Evolutionary conservation across 768 basidiomycete species (phyloP).

Genomic region (Lyophyllum shimeji): DNA sequence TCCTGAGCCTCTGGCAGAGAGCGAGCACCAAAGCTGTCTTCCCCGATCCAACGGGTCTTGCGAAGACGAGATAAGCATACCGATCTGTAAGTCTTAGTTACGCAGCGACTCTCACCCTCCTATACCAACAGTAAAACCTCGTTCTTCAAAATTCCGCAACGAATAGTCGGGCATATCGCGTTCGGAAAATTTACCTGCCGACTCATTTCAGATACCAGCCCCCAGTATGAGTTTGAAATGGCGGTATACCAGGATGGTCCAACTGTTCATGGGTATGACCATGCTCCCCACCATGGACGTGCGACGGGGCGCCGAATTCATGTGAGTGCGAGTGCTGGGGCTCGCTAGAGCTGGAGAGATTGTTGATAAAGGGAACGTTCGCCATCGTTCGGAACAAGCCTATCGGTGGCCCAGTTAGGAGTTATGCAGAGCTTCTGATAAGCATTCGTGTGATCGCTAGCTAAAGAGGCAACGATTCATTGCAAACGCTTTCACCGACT

Average conservation of each 20-base stretch:
- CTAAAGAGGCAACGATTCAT: too few species aligned
- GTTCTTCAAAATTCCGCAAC: slow-evolving; percentile 80
- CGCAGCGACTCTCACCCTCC: slow-evolving; percentile 70
- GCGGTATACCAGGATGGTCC: slow-evolving; percentile 73
- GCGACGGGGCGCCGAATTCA: slow-evolving; percentile 42
- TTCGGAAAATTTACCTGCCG: slow-evolving; percentile 84
- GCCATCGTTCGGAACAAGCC: slow-evolving; percentile 26
- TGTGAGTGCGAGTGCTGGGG: slow-evolving; percentile 50
- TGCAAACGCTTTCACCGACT: too few species aligned
- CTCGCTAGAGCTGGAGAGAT: slow-evolving; percentile 37
- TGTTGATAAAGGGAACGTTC: slow-evolving; percentile 80
- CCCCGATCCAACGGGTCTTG: slow-evolving; percentile 94
- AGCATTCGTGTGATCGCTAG: too few species aligned
- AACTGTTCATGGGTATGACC: slow-evolving; percentile 95
- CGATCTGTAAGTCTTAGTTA: not conserved
- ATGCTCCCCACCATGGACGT: slow-evolving; percentile 72
- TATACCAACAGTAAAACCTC: slow-evolving; percentile 97
- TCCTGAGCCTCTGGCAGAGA: slow-evolving; percentile 78
- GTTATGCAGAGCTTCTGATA: too few species aligned
- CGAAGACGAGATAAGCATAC: slow-evolving; percentile 3
- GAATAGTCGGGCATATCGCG: slow-evolving; percentile 91
- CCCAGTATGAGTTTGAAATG: not conserved
- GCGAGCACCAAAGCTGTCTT: slow-evolving; percentile 95
- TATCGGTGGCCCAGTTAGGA: too few species aligned
- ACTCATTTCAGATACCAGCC: not conserved